Percentiles rank a stretch among this genome's conserved stretches.
Conservation (phyloP, 2,329 filamentous ascomycete genomes). For the Periconia macrospinosa region DNA sequence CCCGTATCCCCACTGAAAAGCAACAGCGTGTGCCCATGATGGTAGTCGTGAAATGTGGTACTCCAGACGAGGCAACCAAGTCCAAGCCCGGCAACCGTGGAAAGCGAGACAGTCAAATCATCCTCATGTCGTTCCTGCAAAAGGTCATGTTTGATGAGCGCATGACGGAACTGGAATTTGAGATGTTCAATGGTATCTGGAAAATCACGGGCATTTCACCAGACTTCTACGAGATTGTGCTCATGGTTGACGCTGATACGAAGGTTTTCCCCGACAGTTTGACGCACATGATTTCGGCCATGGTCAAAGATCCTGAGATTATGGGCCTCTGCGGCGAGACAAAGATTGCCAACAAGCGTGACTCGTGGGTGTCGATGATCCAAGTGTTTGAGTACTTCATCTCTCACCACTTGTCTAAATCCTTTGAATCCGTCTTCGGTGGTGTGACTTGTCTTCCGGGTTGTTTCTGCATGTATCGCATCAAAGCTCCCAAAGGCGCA, state of each 20-base stretch:
- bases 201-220: constrained; percentile 98
- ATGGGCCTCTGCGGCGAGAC: constrained; percentile 99
- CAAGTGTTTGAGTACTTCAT: constrained; percentile 99
- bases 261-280: constrained; percentile 98
- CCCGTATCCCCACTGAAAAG: constrained; percentile 77
- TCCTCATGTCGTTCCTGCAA: constrained; percentile 98
- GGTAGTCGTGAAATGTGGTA: constrained; percentile 92
- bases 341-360: constrained; percentile 98
- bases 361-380: constrained; percentile 94
- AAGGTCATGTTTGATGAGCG: constrained; percentile 99
- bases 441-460: constrained; percentile 98
- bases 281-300: constrained; percentile 98
- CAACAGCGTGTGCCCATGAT: constrained; percentile 99
- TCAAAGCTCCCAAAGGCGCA: constrained; percentile 96
- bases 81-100: constrained; percentile 95
- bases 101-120: constrained; percentile 98
- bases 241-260: constrained; percentile 99
- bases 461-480: constrained; percentile 99
- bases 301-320: constrained; percentile 98
- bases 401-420: constrained; percentile 94
- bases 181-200: constrained; percentile 99
- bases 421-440: constrained; percentile 97
- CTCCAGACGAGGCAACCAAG: constrained; percentile 77
- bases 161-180: constrained; percentile 98
- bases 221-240: constrained; percentile 95